phyloP scores from a whole-genome alignment of 148 eudicot genomes.

The Tetragonia tetragonoides region DNA sequence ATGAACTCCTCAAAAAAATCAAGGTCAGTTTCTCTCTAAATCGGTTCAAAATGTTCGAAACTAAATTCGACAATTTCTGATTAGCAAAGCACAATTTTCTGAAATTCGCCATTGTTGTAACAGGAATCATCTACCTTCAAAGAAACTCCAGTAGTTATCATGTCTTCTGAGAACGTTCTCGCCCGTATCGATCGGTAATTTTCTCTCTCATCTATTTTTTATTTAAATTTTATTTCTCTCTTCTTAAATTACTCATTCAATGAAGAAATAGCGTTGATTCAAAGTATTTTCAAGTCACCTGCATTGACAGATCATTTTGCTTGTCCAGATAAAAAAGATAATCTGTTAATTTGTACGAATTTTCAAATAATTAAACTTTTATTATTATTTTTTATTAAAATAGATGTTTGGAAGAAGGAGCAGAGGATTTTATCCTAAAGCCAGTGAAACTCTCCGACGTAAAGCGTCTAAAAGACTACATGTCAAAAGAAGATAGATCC shows the following conservation, averaged over 20 bases:
- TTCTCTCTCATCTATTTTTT: not conserved
- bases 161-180: conserved; percentile 40
- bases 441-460: conserved; percentile 78
- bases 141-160: conserved; percentile 41
- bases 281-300: not conserved
- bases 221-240: too few relatives aligned
- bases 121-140: conserved; percentile 42
- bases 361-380: not conserved
- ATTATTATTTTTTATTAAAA: too few relatives aligned
- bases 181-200: conserved; percentile 38
- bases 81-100: not conserved
- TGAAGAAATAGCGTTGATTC: not conserved
- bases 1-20: conserved; percentile 75
- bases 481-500: conserved; percentile 51
- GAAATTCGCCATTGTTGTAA: not conserved
- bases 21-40: conserved; percentile 42
- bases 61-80: not conserved
- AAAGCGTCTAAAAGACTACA: conserved; percentile 56
- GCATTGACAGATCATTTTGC: too few relatives aligned
- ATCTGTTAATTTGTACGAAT: not conserved
- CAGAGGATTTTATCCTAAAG: conserved; percentile 77
- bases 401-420: conserved; percentile 93
- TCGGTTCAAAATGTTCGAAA: not conserved
- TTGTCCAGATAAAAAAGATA: too few relatives aligned
- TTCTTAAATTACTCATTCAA: too few relatives aligned